Evolutionary conservation across 2,329 filamentous ascomycete species (phyloP), one percentile per base, ranked within the genome.

Genomic region (Neophaeococcomyces aloes): DNA sequence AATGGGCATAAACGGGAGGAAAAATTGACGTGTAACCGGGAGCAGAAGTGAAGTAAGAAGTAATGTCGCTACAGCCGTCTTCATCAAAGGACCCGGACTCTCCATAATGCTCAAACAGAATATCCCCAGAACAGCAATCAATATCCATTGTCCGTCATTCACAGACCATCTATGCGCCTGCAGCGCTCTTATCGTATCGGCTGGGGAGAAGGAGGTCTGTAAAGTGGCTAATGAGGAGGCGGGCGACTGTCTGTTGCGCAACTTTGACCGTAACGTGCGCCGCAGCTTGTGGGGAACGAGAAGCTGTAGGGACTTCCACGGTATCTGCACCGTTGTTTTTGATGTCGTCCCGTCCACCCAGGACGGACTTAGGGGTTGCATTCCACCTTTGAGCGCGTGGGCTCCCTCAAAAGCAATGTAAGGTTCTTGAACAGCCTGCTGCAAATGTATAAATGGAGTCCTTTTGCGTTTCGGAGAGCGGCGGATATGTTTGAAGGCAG

Each of bases 1-100:
- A 51, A 94, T 86, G 5, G 86, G 82, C 47, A 91, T 71, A 42
- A 87, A 87, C 7, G 89, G 88, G 32, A 94, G 71, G 61, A 94
- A 86, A 63, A 95, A 94, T 62, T 96, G 89, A 51, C 86, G 76
- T 3, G 88, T 93, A 39, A 86, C 74, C 5, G 89, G 89, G 63
- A 94, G 75, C 34, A 89, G 69, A 30, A 94, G 69, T 25, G 87
- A 77, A 53, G 78, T 69, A 47, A 82, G 69, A 48, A 88, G 72
- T 42, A 77, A 69, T 1, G 80, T 72, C 11, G 86, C 74, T 32
- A 82, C 76, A 37, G 79, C 72, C 1, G 81, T 80, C 73, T 94
- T 95, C 51, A 82, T 66, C 44, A 89, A 63, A 0, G 86, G 83
- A 1, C 86, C 86, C 0, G 86, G 79, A 10, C 70, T 75, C 51